Conservation (phyloP, 2,329 filamentous ascomycete species). For the Fusarium sp. region DNA sequence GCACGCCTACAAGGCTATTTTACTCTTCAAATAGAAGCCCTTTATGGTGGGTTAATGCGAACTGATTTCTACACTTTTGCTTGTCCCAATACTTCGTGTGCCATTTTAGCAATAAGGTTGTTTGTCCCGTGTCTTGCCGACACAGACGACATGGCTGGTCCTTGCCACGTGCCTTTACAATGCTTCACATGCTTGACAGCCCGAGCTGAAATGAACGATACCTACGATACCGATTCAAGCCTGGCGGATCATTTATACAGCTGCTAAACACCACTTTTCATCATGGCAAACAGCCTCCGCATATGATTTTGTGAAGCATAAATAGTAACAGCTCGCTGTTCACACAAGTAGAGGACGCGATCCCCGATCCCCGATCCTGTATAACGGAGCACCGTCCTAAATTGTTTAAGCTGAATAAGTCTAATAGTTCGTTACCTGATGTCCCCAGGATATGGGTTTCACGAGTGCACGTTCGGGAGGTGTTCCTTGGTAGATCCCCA, state of each 20-base stretch:
- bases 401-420: constrained; percentile 3
- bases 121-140: neutral
- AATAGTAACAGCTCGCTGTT: neutral
- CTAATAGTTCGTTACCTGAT: neutral
- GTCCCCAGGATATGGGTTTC: constrained; percentile 15
- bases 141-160: constrained; percentile 20
- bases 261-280: neutral
- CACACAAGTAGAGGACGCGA: neutral
- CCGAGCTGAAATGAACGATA: neutral
- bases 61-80: neutral
- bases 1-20: constrained; percentile 32
- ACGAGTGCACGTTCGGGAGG: constrained; percentile 5
- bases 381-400: neutral
- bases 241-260: neutral
- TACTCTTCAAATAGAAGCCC: constrained; percentile 22
- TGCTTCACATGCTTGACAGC: neutral
- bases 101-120: neutral
- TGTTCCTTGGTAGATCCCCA: constrained; percentile 17
- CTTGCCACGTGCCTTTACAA: constrained; percentile 14
- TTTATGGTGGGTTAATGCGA: constrained; percentile 10
- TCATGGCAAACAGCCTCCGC: neutral
- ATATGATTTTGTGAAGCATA: neutral
- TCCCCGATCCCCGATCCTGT: neutral
- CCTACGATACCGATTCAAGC: neutral
- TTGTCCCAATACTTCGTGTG: neutral